Evolutionary conservation across 805 yeast genomes (phyloP).

Genomic region (Kurtzmaniella fragi): DNA sequence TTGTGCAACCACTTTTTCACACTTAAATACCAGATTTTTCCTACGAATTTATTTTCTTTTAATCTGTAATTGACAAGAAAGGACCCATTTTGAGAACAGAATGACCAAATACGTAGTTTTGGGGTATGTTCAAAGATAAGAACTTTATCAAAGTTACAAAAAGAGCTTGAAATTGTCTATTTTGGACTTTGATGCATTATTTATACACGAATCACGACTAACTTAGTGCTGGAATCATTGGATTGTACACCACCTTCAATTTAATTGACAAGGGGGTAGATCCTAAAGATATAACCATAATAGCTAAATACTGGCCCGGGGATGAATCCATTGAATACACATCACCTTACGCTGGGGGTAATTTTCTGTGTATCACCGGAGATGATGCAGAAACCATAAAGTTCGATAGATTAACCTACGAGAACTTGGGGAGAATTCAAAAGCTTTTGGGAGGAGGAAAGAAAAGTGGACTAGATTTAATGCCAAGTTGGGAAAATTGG

Average conservation of each 20-base stretch:
- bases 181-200: too few relatives aligned
- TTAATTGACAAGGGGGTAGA: slow-evolving; percentile 39
- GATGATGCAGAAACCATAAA: slow-evolving; percentile 39
- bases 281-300: slow-evolving; percentile 44
- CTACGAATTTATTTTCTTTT: background rate
- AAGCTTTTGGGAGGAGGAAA: slow-evolving; percentile 43
- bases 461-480: slow-evolving; percentile 47
- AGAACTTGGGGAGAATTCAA: slow-evolving; percentile 40
- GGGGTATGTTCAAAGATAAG: slow-evolving; percentile 19
- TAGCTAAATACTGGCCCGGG: slow-evolving; percentile 72
- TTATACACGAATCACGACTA: background rate
- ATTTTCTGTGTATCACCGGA: slow-evolving; percentile 48
- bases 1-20: too few relatives aligned
- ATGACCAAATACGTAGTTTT: slow-evolving; percentile 20
- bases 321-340: slow-evolving; percentile 71
- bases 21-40: too few relatives aligned
- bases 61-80: background rate
- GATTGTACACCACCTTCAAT: slow-evolving; percentile 56
- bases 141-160: too few relatives aligned
- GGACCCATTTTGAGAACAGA: slow-evolving; percentile 3
- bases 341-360: slow-evolving; percentile 69
- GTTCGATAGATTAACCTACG: slow-evolving; percentile 56
- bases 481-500: slow-evolving; percentile 58
- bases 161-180: too few relatives aligned
- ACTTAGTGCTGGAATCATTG: slow-evolving; percentile 58